Percentiles rank a stretch among this genome's conserved stretches.
Conservation (phyloP, 148 eudicot species). For the Arctostaphylos glauca region DNA sequence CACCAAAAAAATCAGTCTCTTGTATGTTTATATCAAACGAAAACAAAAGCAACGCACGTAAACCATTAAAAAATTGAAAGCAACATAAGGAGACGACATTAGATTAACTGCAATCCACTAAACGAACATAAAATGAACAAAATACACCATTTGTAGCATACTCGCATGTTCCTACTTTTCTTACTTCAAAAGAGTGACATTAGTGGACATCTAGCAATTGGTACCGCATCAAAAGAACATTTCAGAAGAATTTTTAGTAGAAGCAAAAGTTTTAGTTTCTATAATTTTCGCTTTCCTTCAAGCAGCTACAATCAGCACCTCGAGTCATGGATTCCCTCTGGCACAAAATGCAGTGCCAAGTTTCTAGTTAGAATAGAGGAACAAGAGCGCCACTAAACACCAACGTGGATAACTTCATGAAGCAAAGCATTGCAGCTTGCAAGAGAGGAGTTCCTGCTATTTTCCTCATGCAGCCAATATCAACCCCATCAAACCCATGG, state of each 20-base stretch:
- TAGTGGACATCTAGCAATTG: neutral
- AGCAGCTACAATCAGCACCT: neutral
- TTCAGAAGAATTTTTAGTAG: neutral
- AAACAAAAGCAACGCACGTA: neutral
- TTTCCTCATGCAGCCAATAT: neutral
- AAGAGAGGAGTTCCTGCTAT: neutral
- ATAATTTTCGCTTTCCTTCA: neutral
- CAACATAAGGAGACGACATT: neutral
- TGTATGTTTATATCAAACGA: neutral
- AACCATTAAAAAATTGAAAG: neutral
- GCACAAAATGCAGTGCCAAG: neutral
- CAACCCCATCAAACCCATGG: neutral
- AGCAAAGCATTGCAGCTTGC: neutral
- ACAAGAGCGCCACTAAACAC: neutral
- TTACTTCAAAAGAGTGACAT: neutral
- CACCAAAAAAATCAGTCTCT: neutral
- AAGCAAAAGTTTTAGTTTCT: neutral
- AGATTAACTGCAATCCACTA: constrained; percentile 2
- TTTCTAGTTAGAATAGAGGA: neutral
- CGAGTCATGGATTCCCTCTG: neutral
- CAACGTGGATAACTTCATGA: neutral
- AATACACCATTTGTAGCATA: neutral
- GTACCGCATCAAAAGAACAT: neutral
- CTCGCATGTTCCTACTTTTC: neutral
- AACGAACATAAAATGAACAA: neutral